phyloP scores from a whole-genome alignment of 2,329 filamentous ascomycete species.

The Alternaria atra region DNA sequence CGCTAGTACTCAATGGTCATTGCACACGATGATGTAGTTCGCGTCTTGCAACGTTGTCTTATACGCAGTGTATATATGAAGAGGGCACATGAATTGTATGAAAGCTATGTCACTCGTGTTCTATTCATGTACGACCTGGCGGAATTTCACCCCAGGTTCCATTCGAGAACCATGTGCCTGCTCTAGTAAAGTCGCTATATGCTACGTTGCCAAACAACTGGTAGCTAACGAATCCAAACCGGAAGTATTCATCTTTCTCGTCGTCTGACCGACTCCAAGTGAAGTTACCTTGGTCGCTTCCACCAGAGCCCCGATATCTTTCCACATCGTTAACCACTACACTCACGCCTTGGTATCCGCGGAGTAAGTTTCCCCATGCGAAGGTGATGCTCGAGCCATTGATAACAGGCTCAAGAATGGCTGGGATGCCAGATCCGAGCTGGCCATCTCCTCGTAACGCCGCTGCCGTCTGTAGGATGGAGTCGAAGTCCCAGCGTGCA shows the following conservation, averaged over 20 bases:
- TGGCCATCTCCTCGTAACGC: slow-evolving; percentile 68
- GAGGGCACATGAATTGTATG: not conserved
- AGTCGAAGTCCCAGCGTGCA: slow-evolving; percentile 91
- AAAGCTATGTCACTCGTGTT: not conserved
- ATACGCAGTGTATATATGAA: not conserved
- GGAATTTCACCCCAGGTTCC: slow-evolving; percentile 43
- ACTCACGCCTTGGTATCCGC: slow-evolving; percentile 76
- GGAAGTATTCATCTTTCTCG: slow-evolving; percentile 43
- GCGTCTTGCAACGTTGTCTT: not conserved
- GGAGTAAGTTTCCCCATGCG: slow-evolving; percentile 54
- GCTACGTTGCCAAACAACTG: slow-evolving; percentile 37
- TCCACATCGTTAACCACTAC: slow-evolving; percentile 88
- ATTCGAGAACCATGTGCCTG: slow-evolving; percentile 44
- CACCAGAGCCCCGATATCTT: slow-evolving; percentile 73
- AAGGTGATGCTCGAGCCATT: slow-evolving; percentile 58
- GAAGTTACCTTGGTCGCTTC: slow-evolving; percentile 63
- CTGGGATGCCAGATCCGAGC: slow-evolving; percentile 66
- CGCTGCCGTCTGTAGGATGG: slow-evolving; percentile 81
- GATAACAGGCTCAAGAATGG: slow-evolving; percentile 46
- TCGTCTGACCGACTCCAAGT: slow-evolving; percentile 64
- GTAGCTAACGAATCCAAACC: slow-evolving; percentile 48
- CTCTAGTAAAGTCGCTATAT: slow-evolving; percentile 47
- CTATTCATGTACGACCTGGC: slow-evolving; percentile 16
- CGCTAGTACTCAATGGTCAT: not conserved
- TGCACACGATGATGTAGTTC: not conserved